Evolutionary conservation across 2,329 filamentous ascomycete genomes (phyloP).

Genomic region (Diaporthe capsici): DNA sequence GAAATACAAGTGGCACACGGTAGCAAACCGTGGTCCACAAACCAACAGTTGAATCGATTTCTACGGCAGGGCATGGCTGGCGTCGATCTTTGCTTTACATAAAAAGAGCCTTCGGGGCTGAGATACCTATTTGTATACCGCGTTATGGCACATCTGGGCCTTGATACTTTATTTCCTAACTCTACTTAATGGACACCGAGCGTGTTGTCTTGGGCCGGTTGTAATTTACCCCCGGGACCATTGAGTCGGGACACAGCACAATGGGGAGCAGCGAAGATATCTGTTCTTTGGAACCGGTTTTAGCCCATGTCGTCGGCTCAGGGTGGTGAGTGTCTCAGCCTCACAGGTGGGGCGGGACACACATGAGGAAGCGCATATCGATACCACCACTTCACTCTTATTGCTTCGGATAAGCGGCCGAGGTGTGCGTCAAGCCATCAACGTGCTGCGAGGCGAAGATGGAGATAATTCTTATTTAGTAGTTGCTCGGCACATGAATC

Average conservation of each 20-base stretch:
- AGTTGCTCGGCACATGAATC: slow-evolving; percentile 26
- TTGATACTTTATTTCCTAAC: slow-evolving; percentile 25
- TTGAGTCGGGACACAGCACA: background rate
- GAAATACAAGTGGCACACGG: slow-evolving; percentile 12
- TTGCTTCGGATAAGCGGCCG: slow-evolving; percentile 14
- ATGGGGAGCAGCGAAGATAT: background rate
- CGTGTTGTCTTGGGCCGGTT: background rate
- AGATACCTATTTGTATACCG: slow-evolving; percentile 50
- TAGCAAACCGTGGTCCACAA: slow-evolving; percentile 32
- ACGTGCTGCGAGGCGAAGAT: slow-evolving; percentile 1
- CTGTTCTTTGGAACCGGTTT: background rate
- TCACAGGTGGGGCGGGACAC: slow-evolving; percentile 17
- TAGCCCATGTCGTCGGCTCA: background rate
- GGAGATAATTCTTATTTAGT: slow-evolving; percentile 33
- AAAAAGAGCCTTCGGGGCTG: slow-evolving; percentile 45
- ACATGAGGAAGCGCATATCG: background rate
- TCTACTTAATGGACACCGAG: slow-evolving; percentile 31
- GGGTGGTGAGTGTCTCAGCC: background rate
- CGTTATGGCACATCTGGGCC: slow-evolving; percentile 36
- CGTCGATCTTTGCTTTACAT: slow-evolving; percentile 40
- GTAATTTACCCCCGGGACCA: background rate
- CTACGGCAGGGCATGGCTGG: slow-evolving; percentile 27
- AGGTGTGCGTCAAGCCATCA: background rate
- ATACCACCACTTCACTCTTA: background rate
- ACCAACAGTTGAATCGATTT: slow-evolving; percentile 22